Evolutionary conservation across 352 stramenopile genomes (phyloP), one percentile per base, ranked within the genome.

Genomic region (Globisporangium nagaii): DNA sequence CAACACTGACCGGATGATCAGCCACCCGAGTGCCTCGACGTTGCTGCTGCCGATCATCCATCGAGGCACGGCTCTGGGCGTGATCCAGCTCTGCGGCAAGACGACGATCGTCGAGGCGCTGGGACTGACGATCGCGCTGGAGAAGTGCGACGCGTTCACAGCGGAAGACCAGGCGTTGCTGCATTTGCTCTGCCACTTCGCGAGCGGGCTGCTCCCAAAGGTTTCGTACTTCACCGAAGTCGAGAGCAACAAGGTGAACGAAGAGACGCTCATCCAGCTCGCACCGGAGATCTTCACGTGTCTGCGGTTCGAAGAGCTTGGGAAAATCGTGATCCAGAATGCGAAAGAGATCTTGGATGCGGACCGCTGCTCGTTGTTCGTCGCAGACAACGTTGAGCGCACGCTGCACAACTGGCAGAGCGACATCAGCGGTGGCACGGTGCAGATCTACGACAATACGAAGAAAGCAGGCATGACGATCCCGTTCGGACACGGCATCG

Each of bases 181-280:
- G 24, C 69, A 63, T 1, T 53, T 85, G 15, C 39, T 89, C 24
- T 63, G 70, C 39, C 77, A 89, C 50, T 89, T 87, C 19, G 62
- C 70, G 17, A 80, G 81, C 49, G 78, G 75, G 9, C 43, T 91
- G 19, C 62, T 91, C 24, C 72, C 76, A 31, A 91, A 89, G 48
- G 74, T 86, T 2, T 65, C 78, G 41, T 88, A 85, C 37, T 91
- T 91, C 37, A 88, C 81, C 0, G 78, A 91, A 30, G 75, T 91
- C 1, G 81, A 88, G 52, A 86, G 75, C 60, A 89, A 88, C 64
- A 88, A 88, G 45, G 70, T 88, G 39, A 89, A 88, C 62, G 81
- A 91, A 62, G 78, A 88, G 50, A 88, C 78, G 24, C 67, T 91
- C 2, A 77, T 91, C 34, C 72, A 86, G 28, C 46, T 91, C 4